These are phyloP conservation scores for Ambrosia hybrid DNA, from an alignment of 140 eudicot species.

Conservation along the genomic window DNA sequence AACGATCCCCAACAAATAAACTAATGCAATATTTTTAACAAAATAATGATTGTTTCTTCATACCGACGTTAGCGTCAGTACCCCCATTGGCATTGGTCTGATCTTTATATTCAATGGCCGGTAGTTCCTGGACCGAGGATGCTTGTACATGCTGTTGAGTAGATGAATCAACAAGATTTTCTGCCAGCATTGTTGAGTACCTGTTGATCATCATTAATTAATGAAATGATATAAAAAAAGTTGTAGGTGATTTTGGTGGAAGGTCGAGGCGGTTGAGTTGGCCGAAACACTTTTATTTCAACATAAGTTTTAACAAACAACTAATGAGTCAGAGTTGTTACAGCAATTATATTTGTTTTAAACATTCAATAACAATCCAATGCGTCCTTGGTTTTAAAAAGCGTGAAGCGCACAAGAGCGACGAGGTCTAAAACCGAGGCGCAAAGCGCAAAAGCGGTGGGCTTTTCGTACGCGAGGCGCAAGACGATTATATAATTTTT, in stretches of 20 bases:
- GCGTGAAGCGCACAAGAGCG: no score
- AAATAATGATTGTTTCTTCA: neutral
- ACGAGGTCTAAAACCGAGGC: no score
- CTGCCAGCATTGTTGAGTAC: constrained; percentile 98
- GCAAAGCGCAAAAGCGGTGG: no score
- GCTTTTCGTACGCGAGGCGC: no score
- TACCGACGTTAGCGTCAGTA: constrained; percentile 53
- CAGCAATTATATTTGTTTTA: no score
- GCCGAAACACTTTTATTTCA: no score
- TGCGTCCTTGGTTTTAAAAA: no score
- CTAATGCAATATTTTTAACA: neutral
- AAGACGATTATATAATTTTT: no score
- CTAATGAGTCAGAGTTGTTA: no score
- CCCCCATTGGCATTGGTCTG: constrained; percentile 34
- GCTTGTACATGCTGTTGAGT: constrained; percentile 34
- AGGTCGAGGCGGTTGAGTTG: no score
- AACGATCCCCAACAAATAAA: neutral
- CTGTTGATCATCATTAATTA: constrained; percentile 38
- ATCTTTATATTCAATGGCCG: constrained; percentile 43
- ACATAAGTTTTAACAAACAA: no score
- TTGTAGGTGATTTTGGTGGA: neutral
- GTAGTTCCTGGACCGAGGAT: constrained; percentile 38
- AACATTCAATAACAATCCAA: no score
- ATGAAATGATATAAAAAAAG: neutral
- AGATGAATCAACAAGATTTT: constrained; percentile 78